Evolutionary conservation across 2,329 filamentous ascomycete genomes (phyloP).

Genomic region (Penicillium sp.): DNA sequence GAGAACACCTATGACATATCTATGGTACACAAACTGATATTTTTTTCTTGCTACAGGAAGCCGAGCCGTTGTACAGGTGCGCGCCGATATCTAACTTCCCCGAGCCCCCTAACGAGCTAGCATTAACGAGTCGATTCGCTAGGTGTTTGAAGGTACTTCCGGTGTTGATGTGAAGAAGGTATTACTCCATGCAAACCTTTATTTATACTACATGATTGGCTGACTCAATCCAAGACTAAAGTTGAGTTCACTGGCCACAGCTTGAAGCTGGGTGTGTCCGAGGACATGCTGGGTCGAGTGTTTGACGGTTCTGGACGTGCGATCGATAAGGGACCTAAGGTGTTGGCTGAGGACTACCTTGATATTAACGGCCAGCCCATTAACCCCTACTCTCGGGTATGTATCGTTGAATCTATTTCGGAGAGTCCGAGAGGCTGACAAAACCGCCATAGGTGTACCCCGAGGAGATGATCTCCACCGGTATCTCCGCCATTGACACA

Average conservation of each 20-base stretch:
- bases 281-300: slow-evolving; percentile 98
- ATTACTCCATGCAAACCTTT: neutral
- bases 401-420: neutral
- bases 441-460: slow-evolving; percentile 72
- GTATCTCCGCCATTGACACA: slow-evolving; percentile 98
- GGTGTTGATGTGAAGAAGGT: slow-evolving; percentile 99
- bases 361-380: slow-evolving; percentile 99
- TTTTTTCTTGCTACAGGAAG: slow-evolving; percentile 60
- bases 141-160: slow-evolving; percentile 96
- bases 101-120: neutral
- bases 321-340: slow-evolving; percentile 98
- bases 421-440: slow-evolving; percentile 10
- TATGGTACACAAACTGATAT: slow-evolving; percentile 17
- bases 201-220: slow-evolving; percentile 29
- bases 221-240: slow-evolving; percentile 65
- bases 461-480: slow-evolving; percentile 99
- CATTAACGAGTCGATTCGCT: slow-evolving; percentile 20
- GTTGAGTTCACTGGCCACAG: slow-evolving; percentile 97
- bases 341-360: slow-evolving; percentile 94
- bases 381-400: slow-evolving; percentile 93
- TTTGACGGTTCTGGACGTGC: slow-evolving; percentile 97
- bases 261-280: slow-evolving; percentile 96
- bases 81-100: slow-evolving; percentile 16
- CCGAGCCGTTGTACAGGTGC: slow-evolving; percentile 91
- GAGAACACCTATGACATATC: neutral